A percentile compares a stretch with the other conserved stretches of the same genome.
phyloP scores from a whole-genome alignment of 163 green algal species.

The Scenedesmus sp. region DNA sequence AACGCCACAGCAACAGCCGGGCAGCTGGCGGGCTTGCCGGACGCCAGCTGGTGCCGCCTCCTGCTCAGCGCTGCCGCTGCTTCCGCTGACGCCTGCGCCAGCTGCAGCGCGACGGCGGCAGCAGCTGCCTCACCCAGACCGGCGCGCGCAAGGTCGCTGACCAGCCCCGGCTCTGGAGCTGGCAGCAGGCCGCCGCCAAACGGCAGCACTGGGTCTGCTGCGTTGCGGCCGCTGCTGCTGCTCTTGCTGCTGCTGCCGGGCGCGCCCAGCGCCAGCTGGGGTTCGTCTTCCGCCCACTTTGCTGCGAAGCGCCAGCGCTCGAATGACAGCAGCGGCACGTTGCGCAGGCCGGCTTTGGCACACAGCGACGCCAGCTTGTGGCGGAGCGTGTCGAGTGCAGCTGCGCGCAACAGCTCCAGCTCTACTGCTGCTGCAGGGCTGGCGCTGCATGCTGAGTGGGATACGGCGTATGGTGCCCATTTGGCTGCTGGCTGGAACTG shows the following conservation, averaged over 20 bases:
- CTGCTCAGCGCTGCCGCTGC: constrained; percentile 7
- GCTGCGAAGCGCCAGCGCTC: constrained; percentile 56
- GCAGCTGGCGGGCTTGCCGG: constrained; percentile 32
- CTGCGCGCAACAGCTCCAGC: constrained; percentile 36
- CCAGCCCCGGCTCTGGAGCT: constrained; percentile 27
- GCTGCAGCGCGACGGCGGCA: neutral
- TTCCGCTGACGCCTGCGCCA: constrained; percentile 14
- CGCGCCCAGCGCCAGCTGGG: neutral
- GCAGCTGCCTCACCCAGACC: neutral
- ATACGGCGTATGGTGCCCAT: constrained; percentile 6
- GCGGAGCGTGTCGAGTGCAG: constrained; percentile 28
- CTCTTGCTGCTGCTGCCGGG: neutral
- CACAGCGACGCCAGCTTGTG: constrained; percentile 21
- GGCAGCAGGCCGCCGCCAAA: neutral
- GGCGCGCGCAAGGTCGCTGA: constrained; percentile 9
- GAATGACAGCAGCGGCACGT: constrained; percentile 53
- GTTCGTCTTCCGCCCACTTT: constrained; percentile 56
- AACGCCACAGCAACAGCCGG: neutral
- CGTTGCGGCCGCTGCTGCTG: constrained; percentile 12
- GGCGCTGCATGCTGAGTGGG: neutral
- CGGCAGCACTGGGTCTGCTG: constrained; percentile 43
- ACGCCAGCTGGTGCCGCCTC: constrained; percentile 34
- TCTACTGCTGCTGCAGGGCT: constrained; percentile 46
- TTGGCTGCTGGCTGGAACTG: constrained; percentile 15
- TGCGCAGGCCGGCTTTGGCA: constrained; percentile 36